Evolutionary conservation across 163 green algal species (phyloP).

Genomic region (Chloromonas sp.): DNA sequence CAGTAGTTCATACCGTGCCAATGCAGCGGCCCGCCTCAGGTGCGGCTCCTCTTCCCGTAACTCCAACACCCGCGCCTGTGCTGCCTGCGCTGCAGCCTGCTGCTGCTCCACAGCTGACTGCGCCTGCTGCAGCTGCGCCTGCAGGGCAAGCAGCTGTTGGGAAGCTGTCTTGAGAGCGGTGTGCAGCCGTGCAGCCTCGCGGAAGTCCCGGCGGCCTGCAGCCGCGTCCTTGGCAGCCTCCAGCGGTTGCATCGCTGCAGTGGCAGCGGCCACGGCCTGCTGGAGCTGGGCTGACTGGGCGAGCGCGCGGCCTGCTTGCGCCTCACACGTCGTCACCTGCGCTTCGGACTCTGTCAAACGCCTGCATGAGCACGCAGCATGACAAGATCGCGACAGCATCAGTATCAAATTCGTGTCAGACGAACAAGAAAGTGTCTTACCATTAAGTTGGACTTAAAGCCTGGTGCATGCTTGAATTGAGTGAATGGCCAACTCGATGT

Average conservation of each 20-base stretch:
- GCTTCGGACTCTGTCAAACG: background rate
- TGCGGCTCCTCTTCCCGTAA: background rate
- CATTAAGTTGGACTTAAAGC: no score
- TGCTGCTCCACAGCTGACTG: background rate
- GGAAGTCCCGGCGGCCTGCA: background rate
- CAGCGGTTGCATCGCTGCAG: background rate
- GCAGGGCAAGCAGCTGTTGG: background rate
- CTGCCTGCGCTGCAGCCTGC: background rate
- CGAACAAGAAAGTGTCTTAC: no score
- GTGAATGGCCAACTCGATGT: no score
- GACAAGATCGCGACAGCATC: no score
- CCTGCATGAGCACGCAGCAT: no score
- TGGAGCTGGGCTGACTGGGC: background rate
- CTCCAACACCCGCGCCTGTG: no score
- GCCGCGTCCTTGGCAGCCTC: constrained; percentile 5
- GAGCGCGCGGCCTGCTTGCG: background rate
- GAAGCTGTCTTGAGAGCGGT: background rate
- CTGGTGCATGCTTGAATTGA: no score
- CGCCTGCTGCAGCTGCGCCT: background rate
- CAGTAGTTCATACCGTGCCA: background rate
- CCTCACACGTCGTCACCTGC: background rate
- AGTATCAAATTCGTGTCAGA: no score
- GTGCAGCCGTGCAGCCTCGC: background rate
- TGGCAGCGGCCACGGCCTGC: background rate
- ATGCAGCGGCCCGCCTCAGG: background rate